These are phyloP conservation scores for Dichotomocladium elegans DNA, from an alignment of 371 early-diverging fungal genomes.

Conservation along the genomic window DNA sequence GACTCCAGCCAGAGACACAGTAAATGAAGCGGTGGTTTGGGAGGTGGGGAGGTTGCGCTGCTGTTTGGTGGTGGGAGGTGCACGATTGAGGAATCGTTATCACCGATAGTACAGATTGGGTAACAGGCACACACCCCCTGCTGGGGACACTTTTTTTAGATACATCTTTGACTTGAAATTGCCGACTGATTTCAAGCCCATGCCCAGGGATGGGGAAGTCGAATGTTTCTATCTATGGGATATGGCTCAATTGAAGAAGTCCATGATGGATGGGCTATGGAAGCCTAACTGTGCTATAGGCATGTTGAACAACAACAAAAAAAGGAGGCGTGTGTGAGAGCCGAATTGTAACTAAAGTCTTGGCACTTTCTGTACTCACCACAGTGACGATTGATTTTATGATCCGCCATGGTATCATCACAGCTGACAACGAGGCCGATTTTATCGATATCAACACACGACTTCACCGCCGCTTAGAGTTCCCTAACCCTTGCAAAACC, in stretches of 20 bases:
- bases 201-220: constrained; percentile 88
- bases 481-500: constrained; percentile 56
- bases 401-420: constrained; percentile 71
- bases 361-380: background rate
- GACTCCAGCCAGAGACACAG: constrained; percentile 72
- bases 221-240: constrained; percentile 75
- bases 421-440: constrained; percentile 78
- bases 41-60: too few species aligned
- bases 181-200: constrained; percentile 59
- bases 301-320: constrained; percentile 3
- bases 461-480: constrained; percentile 64
- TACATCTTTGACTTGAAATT: constrained; percentile 83
- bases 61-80: too few species aligned
- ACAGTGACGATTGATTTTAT: constrained; percentile 81
- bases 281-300: constrained; percentile 84
- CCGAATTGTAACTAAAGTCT: background rate
- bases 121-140: too few species aligned
- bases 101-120: too few species aligned
- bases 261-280: constrained; percentile 66
- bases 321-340: background rate
- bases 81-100: too few species aligned
- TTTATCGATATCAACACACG: constrained; percentile 67
- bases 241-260: constrained; percentile 53
- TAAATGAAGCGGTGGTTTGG: too few species aligned
- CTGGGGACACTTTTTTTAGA: constrained; percentile 20